Percentiles rank a stretch among this genome's conserved stretches.
Evolutionary conservation across 192 early-diverging fungal species (phyloP).

Genomic region (Kappamyces sp.): DNA sequence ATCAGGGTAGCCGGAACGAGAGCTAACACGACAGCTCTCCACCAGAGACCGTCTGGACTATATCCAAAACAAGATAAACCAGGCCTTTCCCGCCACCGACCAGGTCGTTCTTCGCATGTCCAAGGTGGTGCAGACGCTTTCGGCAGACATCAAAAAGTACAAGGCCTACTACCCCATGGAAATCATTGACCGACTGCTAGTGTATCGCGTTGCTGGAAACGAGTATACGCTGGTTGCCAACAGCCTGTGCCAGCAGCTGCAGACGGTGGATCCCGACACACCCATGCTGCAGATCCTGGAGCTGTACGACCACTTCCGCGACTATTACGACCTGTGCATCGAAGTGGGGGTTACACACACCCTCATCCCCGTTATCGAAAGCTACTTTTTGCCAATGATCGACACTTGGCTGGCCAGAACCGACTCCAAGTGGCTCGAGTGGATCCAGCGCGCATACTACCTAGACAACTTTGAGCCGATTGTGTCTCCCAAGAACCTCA

Average conservation of each 20-base stretch:
- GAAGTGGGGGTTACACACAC: slow-evolving; percentile 24
- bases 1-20: neutral
- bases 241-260: neutral
- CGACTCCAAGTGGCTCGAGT: slow-evolving; percentile 59
- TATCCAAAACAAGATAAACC: neutral
- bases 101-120: neutral
- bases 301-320: slow-evolving; percentile 24
- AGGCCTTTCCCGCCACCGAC: neutral
- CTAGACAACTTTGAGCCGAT: slow-evolving; percentile 52
- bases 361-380: slow-evolving; percentile 61
- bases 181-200: neutral
- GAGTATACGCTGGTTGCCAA: neutral
- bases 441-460: slow-evolving; percentile 62
- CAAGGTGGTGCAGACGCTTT: neutral
- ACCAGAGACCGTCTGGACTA: neutral
- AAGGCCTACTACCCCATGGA: no score
- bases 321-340: slow-evolving; percentile 26
- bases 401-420: slow-evolving; percentile 56
- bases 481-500: slow-evolving; percentile 39
- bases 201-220: neutral
- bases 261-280: slow-evolving; percentile 21
- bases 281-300: slow-evolving; percentile 32
- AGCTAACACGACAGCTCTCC: neutral
- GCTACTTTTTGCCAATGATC: slow-evolving; percentile 68
- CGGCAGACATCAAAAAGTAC: slow-evolving; percentile 8